phyloP scores from a whole-genome alignment of 805 yeast genomes.

The Starmerella scarabaei region DNA sequence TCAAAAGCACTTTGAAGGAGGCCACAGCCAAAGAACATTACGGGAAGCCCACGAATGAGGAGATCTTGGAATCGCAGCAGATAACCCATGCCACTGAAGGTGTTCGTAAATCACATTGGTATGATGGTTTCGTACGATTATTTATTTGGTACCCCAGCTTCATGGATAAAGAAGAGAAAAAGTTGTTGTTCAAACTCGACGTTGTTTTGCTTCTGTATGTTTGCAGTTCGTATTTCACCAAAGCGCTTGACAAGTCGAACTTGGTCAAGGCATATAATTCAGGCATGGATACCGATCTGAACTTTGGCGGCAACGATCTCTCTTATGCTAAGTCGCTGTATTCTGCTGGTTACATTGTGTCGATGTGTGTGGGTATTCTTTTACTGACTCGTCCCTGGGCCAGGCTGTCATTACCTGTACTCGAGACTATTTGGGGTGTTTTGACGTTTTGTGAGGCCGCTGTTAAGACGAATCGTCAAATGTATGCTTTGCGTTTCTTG shows the following conservation, averaged over 20 bases:
- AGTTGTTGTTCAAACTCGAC: constrained; percentile 28
- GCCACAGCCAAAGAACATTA: not conserved
- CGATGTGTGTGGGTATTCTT: constrained; percentile 33
- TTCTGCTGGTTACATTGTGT: constrained; percentile 36
- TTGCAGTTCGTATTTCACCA: constrained; percentile 33
- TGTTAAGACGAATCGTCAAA: constrained; percentile 24
- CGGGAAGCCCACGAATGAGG: not conserved
- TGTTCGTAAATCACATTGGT: constrained; percentile 19
- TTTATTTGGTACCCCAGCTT: constrained; percentile 26
- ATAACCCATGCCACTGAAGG: constrained; percentile 5
- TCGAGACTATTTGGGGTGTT: constrained; percentile 30
- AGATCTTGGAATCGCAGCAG: not conserved
- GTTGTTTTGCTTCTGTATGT: constrained; percentile 25
- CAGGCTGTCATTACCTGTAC: constrained; percentile 26
- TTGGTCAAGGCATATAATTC: constrained; percentile 42
- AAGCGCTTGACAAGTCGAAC: constrained; percentile 40
- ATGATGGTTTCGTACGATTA: constrained; percentile 21
- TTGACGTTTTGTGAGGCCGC: constrained; percentile 29
- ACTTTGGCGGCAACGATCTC: constrained; percentile 34
- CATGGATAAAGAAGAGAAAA: constrained; percentile 20
- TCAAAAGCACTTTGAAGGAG: not conserved
- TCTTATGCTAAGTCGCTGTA: constrained; percentile 34
- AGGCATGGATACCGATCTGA: constrained; percentile 41
- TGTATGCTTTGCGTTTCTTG: constrained; percentile 34
- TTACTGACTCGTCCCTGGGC: constrained; percentile 28